A percentile compares a stretch with the other conserved stretches of the same genome.
Evolutionary conservation across 192 early-diverging fungal species (phyloP).

Genomic region (Lunasporangiospora selenospora): DNA sequence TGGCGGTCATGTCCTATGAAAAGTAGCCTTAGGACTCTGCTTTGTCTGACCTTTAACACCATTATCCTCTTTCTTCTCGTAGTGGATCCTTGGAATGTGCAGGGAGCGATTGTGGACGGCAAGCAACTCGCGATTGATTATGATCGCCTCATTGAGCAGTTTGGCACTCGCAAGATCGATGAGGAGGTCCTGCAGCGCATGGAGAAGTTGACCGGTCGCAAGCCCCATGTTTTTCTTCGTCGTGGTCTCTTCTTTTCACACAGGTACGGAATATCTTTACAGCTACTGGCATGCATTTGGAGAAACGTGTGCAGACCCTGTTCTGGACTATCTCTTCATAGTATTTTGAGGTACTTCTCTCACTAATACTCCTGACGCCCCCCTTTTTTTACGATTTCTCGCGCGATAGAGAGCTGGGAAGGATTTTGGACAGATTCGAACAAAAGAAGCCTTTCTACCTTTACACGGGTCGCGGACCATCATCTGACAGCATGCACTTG

Average conservation of each 20-base stretch:
- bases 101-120: constrained; percentile 91
- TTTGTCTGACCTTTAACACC: too few species aligned
- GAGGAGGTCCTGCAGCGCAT: constrained; percentile 79
- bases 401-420: constrained; percentile 71
- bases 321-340: too few species aligned
- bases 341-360: too few species aligned
- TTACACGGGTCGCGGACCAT: constrained; percentile 98
- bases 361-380: too few species aligned
- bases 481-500: constrained; percentile 90
- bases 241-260: constrained; percentile 97
- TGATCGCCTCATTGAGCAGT: constrained; percentile 84
- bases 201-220: constrained; percentile 82
- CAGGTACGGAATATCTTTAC: constrained; percentile 54
- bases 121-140: constrained; percentile 91
- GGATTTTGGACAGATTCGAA: constrained; percentile 91
- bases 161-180: constrained; percentile 87
- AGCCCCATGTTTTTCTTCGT: constrained; percentile 84
- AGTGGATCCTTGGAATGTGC: constrained; percentile 93
- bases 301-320: too few species aligned
- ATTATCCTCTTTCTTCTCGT: constrained; percentile 2
- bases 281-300: constrained; percentile 2
- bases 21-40: not conserved
- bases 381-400: too few species aligned
- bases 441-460: constrained; percentile 97
- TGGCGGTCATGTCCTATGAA: not conserved